Percentiles rank a stretch among this genome's conserved stretches.
phyloP scores from a whole-genome alignment of 2,329 filamentous ascomycete species.

The Scytalidium lignicola region DNA sequence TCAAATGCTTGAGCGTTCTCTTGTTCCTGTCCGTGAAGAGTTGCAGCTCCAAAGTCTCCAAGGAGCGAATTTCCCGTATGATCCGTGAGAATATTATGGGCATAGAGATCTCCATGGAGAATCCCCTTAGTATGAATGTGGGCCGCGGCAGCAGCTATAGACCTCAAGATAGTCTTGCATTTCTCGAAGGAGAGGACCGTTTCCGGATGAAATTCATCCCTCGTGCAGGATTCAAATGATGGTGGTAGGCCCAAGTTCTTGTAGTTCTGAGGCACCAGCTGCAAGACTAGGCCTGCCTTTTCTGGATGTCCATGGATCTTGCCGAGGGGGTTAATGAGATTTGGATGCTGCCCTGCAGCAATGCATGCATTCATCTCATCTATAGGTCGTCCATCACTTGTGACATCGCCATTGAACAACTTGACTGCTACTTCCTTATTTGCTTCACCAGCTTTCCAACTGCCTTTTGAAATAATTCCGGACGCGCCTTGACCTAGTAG shows the following conservation, averaged over 20 bases:
- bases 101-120: conserved; percentile 42
- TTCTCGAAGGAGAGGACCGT: conserved; percentile 25
- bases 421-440: conserved; percentile 41
- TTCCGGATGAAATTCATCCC: conserved; percentile 35
- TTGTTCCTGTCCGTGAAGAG: conserved; percentile 32
- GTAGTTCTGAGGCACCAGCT: conserved; percentile 40
- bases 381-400: conserved; percentile 41
- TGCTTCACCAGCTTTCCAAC: conserved; percentile 27
- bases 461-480: conserved; percentile 39
- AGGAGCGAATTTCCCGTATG: conserved; percentile 38
- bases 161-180: conserved; percentile 32
- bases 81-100: conserved; percentile 41
- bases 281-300: conserved; percentile 39
- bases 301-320: conserved; percentile 36
- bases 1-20: conserved; percentile 29
- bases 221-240: conserved; percentile 39
- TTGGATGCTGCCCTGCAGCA: conserved; percentile 39
- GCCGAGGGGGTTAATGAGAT: conserved; percentile 41
- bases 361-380: conserved; percentile 45
- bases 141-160: conserved; percentile 36
- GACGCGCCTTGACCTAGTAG: conserved; percentile 41
- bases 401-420: conserved; percentile 42
- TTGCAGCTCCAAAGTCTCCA: conserved; percentile 43
- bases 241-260: conserved; percentile 38
- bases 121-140: conserved; percentile 41